Base-by-base conservation (phyloP, 108 stramenopile species). In the Asterionellopsis glacialis region DNA sequence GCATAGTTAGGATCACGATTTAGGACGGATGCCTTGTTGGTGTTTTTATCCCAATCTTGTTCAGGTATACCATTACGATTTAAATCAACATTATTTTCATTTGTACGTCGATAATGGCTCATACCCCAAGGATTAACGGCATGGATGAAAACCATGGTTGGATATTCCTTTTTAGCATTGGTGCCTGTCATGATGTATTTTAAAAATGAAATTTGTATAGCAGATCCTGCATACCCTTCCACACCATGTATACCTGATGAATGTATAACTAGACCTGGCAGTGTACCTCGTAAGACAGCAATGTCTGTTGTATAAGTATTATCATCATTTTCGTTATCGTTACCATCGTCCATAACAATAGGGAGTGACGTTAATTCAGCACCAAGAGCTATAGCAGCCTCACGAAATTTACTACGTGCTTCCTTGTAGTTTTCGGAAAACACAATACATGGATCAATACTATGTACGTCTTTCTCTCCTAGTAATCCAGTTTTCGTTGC, bases 1-100 rank as follows among this genome's bases (percentile, higher is more conserved):
- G 65, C 76, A 62, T 69, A 65, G 51, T 84, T 89, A 11, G 83
- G 80, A 59, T 81, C 75, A 10, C 88, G 62, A 10, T 33, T 15
- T 14, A 79, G 51, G 44, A 84, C 67, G 6, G 65, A 50, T 10
- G 65, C 50, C 33, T 33, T 33, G 33, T 5, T 33, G 33, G 7
- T n/a, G n/a, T n/a, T n/a, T n/a, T n/a, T n/a, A n/a, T n/a, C n/a
- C 62, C 70, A 82, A 15, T 71, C 48, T 27, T 63, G 41, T 10
- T n/a, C 13, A 23, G 16, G 41, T 22, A 91, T 70, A 0, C 60
- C 81, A 68, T 94, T 94, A 38, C 93, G 79, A 65, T 89, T 90
- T 27, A 94, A 64, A 61, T 94, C 93, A 25, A 90, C 89, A 64
- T 90, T 90, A 61, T 87, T 73, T 60, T 90, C 89, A 69, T 89